Evolutionary conservation across 208 protist species (phyloP).

Genomic region (Wallacemonas sp.): DNA sequence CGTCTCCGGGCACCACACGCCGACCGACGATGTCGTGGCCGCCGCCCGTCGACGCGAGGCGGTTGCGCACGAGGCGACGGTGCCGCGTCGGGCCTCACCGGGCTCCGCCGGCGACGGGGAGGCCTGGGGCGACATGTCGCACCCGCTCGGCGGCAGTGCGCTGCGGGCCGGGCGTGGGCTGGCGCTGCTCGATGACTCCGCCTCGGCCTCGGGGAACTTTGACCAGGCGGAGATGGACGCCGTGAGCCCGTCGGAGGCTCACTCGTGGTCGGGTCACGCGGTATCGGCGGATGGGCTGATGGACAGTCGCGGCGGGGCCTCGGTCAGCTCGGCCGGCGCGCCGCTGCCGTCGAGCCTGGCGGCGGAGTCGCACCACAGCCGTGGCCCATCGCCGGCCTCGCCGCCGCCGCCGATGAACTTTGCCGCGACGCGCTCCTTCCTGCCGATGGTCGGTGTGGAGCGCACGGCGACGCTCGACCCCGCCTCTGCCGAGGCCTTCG

Average conservation of each 20-base stretch:
- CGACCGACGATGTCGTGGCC: no score
- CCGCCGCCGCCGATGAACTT: background rate
- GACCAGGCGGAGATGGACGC: slow-evolving; percentile 7
- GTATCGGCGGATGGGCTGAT: background rate
- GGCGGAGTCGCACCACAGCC: background rate
- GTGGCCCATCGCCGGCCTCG: background rate
- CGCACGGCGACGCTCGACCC: slow-evolving; percentile 35
- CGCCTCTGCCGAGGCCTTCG: slow-evolving; percentile 18
- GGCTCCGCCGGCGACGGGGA: background rate
- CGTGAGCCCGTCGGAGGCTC: background rate
- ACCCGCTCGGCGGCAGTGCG: background rate
- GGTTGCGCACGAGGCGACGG: background rate
- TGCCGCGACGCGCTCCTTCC: background rate
- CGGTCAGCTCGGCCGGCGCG: background rate
- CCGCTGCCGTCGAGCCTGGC: background rate
- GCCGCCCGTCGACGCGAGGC: no score
- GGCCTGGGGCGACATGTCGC: background rate
- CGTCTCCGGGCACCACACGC: no score
- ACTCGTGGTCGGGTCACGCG: background rate
- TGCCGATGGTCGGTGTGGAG: background rate
- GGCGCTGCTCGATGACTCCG: slow-evolving; percentile 42
- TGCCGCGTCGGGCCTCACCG: background rate
- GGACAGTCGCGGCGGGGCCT: background rate
- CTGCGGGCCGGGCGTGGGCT: slow-evolving; percentile 30
- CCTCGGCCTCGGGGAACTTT: background rate